Evolutionary conservation across 1,284 basidiomycete species (phyloP).

Genomic region (Ustilago esculenta): DNA sequence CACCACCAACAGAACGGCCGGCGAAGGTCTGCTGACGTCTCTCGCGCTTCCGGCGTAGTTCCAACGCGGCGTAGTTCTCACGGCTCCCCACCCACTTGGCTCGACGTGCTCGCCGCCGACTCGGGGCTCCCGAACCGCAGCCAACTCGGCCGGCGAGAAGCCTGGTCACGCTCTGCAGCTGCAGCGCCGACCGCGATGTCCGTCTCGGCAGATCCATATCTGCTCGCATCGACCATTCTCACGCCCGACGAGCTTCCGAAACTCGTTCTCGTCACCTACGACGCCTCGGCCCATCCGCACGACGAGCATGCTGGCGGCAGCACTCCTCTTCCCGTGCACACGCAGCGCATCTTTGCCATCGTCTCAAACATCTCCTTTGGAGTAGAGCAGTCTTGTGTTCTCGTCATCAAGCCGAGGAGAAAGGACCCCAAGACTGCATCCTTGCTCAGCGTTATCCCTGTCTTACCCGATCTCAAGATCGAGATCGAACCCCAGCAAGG

Average conservation of each 20-base stretch:
- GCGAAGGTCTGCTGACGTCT: no score
- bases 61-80: no score
- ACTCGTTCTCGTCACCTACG: constrained; percentile 40
- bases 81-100: no score
- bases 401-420: constrained; percentile 39
- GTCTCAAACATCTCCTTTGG: constrained; percentile 38
- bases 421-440: constrained; percentile 25
- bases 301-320: not conserved
- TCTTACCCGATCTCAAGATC: constrained; percentile 38
- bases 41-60: no score
- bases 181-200: constrained; percentile 8
- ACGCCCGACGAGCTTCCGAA: constrained; percentile 45
- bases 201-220: constrained; percentile 34
- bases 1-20: no score
- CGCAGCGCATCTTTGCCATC: constrained; percentile 45
- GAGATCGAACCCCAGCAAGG: constrained; percentile 33
- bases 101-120: no score
- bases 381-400: constrained; percentile 40
- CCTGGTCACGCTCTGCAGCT: no score
- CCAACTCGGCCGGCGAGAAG: no score
- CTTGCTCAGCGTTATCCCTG: constrained; percentile 31
- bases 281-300: not conserved
- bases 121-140: no score
- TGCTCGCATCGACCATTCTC: constrained; percentile 43
- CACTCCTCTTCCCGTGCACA: constrained; percentile 6